Percentiles rank a stretch among this genome's conserved stretches.
phyloP scores from a whole-genome alignment of 2,329 filamentous ascomycete species.

The Diaporthe eres region DNA sequence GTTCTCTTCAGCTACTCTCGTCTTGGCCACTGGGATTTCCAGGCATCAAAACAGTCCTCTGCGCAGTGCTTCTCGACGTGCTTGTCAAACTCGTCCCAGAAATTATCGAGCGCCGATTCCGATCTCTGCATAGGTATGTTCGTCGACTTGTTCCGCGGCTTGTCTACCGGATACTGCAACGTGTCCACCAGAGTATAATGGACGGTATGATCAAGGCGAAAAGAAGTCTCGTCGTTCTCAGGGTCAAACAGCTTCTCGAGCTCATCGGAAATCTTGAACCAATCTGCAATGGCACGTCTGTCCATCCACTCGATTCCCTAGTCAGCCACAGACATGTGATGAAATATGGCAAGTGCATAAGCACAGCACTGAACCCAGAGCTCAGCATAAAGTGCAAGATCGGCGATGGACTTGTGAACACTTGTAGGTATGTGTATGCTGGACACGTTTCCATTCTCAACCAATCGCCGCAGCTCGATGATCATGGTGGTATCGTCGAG shows the following conservation, averaged over 20 bases:
- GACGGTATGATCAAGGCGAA: neutral
- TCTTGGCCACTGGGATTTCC: neutral
- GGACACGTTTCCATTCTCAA: neutral
- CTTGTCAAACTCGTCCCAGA: neutral
- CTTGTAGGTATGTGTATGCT: neutral
- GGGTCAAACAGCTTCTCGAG: neutral
- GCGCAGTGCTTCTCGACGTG: neutral
- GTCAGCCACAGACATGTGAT: too few relatives aligned
- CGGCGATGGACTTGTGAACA: neutral
- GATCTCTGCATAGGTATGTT: neutral
- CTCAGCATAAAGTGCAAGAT: neutral
- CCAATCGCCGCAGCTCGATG: neutral
- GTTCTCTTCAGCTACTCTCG: neutral
- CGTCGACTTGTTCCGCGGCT: neutral
- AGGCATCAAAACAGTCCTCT: neutral
- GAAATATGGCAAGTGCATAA: too few relatives aligned
- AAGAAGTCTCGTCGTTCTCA: neutral
- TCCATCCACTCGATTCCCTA: too few relatives aligned
- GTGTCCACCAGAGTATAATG: neutral
- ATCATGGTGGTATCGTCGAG: neutral
- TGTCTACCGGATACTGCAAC: neutral
- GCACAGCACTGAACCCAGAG: neutral
- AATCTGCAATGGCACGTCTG: too few relatives aligned
- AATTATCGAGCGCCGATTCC: neutral
- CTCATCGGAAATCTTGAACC: too few relatives aligned